phyloP scores from a whole-genome alignment of 306 rosid genomes.

The Sesbania bispinosa region DNA sequence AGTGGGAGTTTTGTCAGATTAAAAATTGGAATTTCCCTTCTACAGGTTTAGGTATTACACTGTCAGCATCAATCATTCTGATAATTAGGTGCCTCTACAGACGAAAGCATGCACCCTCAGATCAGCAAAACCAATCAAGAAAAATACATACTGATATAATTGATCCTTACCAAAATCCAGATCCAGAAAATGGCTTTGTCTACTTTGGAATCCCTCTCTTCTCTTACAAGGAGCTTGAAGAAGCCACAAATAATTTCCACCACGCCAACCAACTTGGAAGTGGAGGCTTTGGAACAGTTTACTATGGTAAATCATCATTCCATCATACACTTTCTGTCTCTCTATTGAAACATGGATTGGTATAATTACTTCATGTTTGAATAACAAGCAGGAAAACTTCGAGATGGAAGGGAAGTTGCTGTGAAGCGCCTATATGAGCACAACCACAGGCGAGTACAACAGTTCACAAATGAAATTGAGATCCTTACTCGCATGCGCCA shows the following conservation, averaged over 20 bases:
- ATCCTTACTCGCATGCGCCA: constrained; percentile 65
- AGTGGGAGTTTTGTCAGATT: neutral
- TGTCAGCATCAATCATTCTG: neutral
- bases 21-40: neutral
- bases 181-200: constrained; percentile 15
- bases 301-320: constrained; percentile 31
- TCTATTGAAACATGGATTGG: no score
- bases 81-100: neutral
- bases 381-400: constrained; percentile 53
- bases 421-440: constrained; percentile 63
- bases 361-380: neutral
- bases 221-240: constrained; percentile 41
- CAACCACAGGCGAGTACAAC: constrained; percentile 49
- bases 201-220: constrained; percentile 34
- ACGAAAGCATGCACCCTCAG: constrained; percentile 10
- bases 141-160: neutral
- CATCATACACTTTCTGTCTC: no score
- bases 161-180: neutral
- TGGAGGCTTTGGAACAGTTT: constrained; percentile 49
- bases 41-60: constrained; percentile 29
- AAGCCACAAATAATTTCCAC: constrained; percentile 65
- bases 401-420: constrained; percentile 81
- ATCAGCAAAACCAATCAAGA: neutral
- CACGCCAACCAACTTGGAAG: constrained; percentile 49
- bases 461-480: constrained; percentile 60